Conservation (phyloP, 192 early-diverging fungal species). For the Coemansia guatemalensis region DNA sequence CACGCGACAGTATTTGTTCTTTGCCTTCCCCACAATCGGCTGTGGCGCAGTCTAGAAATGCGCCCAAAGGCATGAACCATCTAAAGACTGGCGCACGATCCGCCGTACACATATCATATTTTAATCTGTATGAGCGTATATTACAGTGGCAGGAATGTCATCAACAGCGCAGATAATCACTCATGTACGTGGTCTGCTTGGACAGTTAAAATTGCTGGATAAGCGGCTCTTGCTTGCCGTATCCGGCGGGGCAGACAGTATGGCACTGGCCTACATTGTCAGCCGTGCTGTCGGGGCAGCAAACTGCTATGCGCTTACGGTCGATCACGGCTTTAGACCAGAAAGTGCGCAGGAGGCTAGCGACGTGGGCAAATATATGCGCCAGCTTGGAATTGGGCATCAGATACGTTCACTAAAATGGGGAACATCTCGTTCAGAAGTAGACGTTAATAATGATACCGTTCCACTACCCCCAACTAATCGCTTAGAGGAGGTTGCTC, state of each 20-base stretch:
- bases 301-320: slow-evolving; percentile 42
- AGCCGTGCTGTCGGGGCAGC: slow-evolving; percentile 18
- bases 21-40: background rate
- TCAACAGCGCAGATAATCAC: slow-evolving; percentile 7
- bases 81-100: background rate
- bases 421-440: background rate
- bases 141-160: background rate
- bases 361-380: slow-evolving; percentile 27
- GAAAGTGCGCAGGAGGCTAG: slow-evolving; percentile 42
- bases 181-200: slow-evolving; percentile 22
- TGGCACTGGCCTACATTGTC: slow-evolving; percentile 50
- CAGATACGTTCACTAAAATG: slow-evolving; percentile 25
- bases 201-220: slow-evolving; percentile 19
- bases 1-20: background rate
- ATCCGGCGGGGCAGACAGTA: slow-evolving; percentile 54
- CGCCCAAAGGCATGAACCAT: background rate
- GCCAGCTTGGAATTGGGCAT: slow-evolving; percentile 33
- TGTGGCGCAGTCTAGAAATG: background rate
- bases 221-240: slow-evolving; percentile 47
- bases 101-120: background rate
- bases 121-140: background rate
- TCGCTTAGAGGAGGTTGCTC: slow-evolving; percentile 43
- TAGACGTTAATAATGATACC: background rate
- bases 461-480: slow-evolving; percentile 12
- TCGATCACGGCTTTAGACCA: slow-evolving; percentile 48